These are phyloP conservation scores for Sungouiella thailandica DNA, from an alignment of 805 yeast species.

Conservation along the genomic window DNA sequence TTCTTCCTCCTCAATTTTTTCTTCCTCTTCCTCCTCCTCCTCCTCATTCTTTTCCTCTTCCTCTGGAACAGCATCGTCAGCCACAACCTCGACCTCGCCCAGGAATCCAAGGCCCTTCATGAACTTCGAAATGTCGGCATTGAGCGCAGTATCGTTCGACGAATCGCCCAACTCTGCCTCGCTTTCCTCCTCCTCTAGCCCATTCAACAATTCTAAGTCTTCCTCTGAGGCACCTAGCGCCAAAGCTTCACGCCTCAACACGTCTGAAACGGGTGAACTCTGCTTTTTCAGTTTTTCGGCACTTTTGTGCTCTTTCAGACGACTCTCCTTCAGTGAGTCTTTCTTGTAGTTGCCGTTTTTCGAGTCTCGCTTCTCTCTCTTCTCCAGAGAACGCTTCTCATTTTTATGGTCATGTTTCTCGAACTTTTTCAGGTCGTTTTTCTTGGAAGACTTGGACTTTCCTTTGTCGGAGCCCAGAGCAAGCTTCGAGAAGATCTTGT, in stretches of 20 bases:
- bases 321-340: not conserved
- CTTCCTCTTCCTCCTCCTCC: constrained; percentile 12
- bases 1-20: constrained; percentile 11
- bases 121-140: constrained; percentile 53
- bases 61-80: constrained; percentile 22
- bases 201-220: constrained; percentile 62
- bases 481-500: constrained; percentile 55
- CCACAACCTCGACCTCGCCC: constrained; percentile 26
- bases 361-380: not conserved
- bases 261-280: constrained; percentile 21
- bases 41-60: constrained; percentile 20
- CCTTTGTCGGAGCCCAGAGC: constrained; percentile 13
- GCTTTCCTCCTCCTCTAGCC: constrained; percentile 46
- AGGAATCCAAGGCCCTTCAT: constrained; percentile 67
- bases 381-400: no score
- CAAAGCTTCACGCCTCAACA: constrained; percentile 66
- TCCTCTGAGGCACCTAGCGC: constrained; percentile 84
- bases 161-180: constrained; percentile 47
- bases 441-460: constrained; percentile 2
- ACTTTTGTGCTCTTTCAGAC: constrained; percentile 5
- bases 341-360: not conserved
- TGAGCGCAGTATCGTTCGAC: constrained; percentile 38
- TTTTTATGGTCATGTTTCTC: no score
- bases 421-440: not conserved
- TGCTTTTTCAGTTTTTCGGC: not conserved